Base-by-base conservation (phyloP, 148 eudicot species). In the Rhododendron molle region DNA sequence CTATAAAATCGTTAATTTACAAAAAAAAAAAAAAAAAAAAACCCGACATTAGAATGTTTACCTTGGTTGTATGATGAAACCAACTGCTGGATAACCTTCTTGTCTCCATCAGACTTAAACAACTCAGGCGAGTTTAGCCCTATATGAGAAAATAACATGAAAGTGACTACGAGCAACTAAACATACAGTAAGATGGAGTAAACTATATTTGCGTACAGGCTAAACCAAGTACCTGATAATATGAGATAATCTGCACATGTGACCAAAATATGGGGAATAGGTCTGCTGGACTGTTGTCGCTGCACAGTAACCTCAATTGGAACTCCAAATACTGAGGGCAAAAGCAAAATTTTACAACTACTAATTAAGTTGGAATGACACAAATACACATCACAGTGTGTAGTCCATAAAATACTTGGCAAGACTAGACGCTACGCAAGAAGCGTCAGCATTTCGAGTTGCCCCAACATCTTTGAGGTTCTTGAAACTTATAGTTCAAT, bases 11-110 rank as follows among this genome's bases (percentile, higher is more conserved):
- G 7, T 6, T 40, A 40, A 40, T 40, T 6, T 40, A 40, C 40
- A 80, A 60, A 80, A 47, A 28, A 80, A 60, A 80, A 47, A 28
- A 5, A 76, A 58, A 54, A 5, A 52, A n/a, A n/a, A n/a, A n/a
- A n/a, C n/a, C n/a, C 14, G 20, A 81, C 16, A 60, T 89, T 26
- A 84, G 74, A 58, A 36, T 21, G 7, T 62, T 82, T 20, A 92
- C 99, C 99, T 92, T 94, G 99, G 89, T 96, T 96, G 87, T 94
- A 96, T 85, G 93, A 79, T 81, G 98, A 91, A 84, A 95, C 97
- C 81, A 96, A 88, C 83, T 95, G 95, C 86, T 89, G 96, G 87
- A 95, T 88, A 87, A 93, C 94, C 85, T 93, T 96, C 87, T 87
- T 95, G 89, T 96, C 91, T 81, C 96, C 97, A 86, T 95, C 96